Percentiles rank a stretch among this genome's conserved stretches.
Conservation (phyloP, 805 yeast genomes). For the Ogataea wickerhamii region DNA sequence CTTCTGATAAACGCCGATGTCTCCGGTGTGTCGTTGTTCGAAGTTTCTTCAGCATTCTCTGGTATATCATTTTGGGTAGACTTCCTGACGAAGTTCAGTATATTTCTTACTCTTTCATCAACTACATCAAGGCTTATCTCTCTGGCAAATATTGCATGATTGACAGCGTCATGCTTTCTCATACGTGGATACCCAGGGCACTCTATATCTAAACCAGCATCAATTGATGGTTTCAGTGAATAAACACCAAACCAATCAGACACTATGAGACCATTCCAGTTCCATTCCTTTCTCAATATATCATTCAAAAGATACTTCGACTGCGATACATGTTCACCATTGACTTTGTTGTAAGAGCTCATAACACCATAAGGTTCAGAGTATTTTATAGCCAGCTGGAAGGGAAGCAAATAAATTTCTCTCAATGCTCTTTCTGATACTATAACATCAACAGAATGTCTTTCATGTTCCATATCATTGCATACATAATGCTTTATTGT, state of each 20-base stretch:
- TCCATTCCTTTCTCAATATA: conserved; percentile 55
- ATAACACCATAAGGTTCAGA: conserved; percentile 53
- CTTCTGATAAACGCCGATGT: conserved; percentile 42
- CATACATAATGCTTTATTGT: conserved; percentile 63
- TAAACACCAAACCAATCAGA: conserved; percentile 67
- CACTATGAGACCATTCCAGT: conserved; percentile 54
- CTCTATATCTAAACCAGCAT: conserved; percentile 60
- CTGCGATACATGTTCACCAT: conserved; percentile 59
- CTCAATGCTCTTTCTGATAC: conserved; percentile 61
- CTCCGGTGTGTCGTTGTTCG: conserved; percentile 45
- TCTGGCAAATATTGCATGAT: conserved; percentile 41
- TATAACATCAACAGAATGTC: conserved; percentile 46
- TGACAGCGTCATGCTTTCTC: conserved; percentile 39
- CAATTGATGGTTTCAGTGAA: conserved; percentile 44
- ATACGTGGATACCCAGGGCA: conserved; percentile 62
- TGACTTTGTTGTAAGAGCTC: conserved; percentile 63
- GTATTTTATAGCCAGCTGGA: conserved; percentile 57
- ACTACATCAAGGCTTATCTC: conserved; percentile 41
- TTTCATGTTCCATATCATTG: conserved; percentile 59
- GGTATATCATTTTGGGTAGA: conserved; percentile 42
- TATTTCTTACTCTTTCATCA: conserved; percentile 46
- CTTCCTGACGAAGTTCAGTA: conserved; percentile 47
- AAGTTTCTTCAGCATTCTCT: conserved; percentile 36
- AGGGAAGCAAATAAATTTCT: conserved; percentile 62
- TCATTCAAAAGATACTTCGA: conserved; percentile 41